A percentile compares a stretch with the other conserved stretches of the same genome.
phyloP scores from a whole-genome alignment of 23 red algal genomes.

The Gracilaria domingensis region DNA sequence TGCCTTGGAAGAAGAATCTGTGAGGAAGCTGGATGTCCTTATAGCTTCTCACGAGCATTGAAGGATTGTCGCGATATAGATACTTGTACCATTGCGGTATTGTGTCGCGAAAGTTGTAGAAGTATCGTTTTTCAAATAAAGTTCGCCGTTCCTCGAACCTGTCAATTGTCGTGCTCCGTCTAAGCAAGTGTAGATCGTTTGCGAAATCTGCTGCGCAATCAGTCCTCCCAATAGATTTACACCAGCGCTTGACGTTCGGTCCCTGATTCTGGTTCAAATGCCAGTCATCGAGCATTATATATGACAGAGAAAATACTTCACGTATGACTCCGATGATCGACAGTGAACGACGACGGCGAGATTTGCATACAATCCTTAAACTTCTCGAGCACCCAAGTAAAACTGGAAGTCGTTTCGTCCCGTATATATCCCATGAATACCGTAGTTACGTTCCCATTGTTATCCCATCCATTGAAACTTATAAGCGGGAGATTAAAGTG shows the following conservation, averaged over 20 bases:
- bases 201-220: not conserved
- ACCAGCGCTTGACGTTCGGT: not conserved
- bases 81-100: slow-evolving; percentile 27
- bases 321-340: not conserved
- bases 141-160: not conserved
- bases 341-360: not conserved
- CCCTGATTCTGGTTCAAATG: slow-evolving; percentile 23
- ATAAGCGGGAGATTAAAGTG: too few species aligned
- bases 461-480: too few species aligned
- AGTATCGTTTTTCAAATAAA: slow-evolving; percentile 3
- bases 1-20: slow-evolving; percentile 16
- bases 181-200: not conserved
- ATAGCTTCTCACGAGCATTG: not conserved
- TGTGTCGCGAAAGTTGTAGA: not conserved
- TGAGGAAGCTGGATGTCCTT: not conserved
- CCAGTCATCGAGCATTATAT: slow-evolving; percentile 22
- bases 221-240: not conserved
- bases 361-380: not conserved
- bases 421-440: not conserved
- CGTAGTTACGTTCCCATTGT: too few species aligned
- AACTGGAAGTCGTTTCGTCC: not conserved
- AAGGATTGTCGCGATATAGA: slow-evolving; percentile 4
- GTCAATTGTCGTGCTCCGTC: not conserved
- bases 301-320: not conserved
- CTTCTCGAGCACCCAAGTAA: not conserved